phyloP scores from a whole-genome alignment of 176 grass and related monocot genomes.

The Oryza officinalis region DNA sequence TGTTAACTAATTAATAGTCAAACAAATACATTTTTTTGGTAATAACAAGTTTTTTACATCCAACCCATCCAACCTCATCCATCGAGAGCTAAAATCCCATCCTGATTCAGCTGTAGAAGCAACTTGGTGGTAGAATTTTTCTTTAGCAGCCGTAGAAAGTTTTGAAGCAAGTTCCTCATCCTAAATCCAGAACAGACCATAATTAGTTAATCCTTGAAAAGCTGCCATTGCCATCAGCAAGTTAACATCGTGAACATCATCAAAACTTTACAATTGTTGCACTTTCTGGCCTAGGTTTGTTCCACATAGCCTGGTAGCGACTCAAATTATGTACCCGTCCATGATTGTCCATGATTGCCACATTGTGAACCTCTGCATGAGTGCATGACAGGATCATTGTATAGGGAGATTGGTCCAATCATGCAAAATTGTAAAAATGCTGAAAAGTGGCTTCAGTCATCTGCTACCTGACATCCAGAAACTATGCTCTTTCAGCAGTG shows the following conservation, averaged over 20 bases:
- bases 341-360: slow-evolving; percentile 59
- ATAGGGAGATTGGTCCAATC: slow-evolving; percentile 8
- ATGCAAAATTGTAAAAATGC: slow-evolving; percentile 26
- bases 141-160: slow-evolving; percentile 57
- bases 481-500: slow-evolving; percentile 79
- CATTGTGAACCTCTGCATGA: slow-evolving; percentile 73
- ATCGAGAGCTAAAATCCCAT: slow-evolving; percentile 99
- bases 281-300: slow-evolving; percentile 90
- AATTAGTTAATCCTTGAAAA: slow-evolving; percentile 24
- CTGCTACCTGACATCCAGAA: slow-evolving; percentile 93
- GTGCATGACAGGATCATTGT: slow-evolving; percentile 34
- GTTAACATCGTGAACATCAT: neutral
- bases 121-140: slow-evolving; percentile 70
- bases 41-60: neutral
- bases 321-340: slow-evolving; percentile 57
- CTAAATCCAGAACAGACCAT: slow-evolving; percentile 37
- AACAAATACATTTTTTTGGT: neutral
- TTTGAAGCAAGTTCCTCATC: slow-evolving; percentile 71
- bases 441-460: neutral
- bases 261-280: slow-evolving; percentile 64
- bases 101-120: slow-evolving; percentile 92
- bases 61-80: slow-evolving; percentile 74
- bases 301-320: slow-evolving; percentile 86
- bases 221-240: neutral
- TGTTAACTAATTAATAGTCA: neutral